Base-by-base conservation (phyloP, 2,329 filamentous ascomycete genomes). In the Clarireedia hainanense region DNA sequence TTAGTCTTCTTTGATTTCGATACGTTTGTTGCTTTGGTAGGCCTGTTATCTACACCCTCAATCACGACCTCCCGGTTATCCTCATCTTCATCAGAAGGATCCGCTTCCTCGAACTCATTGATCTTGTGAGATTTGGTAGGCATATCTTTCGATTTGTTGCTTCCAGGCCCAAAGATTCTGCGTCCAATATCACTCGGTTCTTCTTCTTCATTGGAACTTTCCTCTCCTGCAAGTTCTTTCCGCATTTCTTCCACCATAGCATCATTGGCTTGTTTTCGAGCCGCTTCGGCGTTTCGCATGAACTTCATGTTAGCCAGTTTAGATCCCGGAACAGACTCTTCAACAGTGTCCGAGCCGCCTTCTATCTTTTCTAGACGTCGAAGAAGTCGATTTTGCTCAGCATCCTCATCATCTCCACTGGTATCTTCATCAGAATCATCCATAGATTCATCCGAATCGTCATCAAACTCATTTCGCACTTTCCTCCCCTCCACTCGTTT, bases 221-320 rank as follows among this genome's bases (percentile, higher is more conserved):
- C 84, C 43, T 80, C 80, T 2, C 78, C 78, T 50, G 76, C 76
- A 23, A 96, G 75, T 48, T 92, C 87, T 55, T 83, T 81, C 49
- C 85, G 80, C 49, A 96, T 81, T 63, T 83, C 77, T 43, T 76
- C 78, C 12, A 89, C 74, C 56, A 89, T 81, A 55, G 88, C 86
- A 64, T 96, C 89, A 63, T 97, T 96, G 56, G 84, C 80, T 60
- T 86, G 82, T 70, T 86, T 91, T 65, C 84, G 83, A 39, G 84
- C 78, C 27, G 86, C 87, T 66, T 96, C 91, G 1, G 91, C 89
- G 62, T 86, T 90, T 65, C 86, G 84, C 94, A 99, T 97, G 69
- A 99, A 99, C 59, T 89, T 89, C 86, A 99, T 90, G 51, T 81
- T 80, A 71, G 89, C 84, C 6, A 99, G 74, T 64, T 83, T 86